These are phyloP conservation scores for Tricholoma sp. DNA, from an alignment of 768 basidiomycete species.

Conservation along the genomic window DNA sequence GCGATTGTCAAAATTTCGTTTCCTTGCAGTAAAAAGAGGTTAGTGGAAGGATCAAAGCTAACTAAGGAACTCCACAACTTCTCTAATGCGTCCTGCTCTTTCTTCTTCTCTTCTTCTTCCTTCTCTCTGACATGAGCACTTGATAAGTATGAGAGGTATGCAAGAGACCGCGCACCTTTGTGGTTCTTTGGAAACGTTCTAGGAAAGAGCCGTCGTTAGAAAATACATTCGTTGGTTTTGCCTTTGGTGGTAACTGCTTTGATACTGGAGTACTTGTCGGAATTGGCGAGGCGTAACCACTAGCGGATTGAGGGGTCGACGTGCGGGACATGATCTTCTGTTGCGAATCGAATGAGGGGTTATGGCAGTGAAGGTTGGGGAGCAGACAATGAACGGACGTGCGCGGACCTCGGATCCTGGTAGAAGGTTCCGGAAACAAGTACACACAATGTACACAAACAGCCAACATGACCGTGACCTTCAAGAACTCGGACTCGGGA, in stretches of 20 bases:
- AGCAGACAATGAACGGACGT: too few species aligned
- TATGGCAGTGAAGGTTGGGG: neutral
- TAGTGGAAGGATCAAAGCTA: conserved; percentile 2
- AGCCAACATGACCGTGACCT: too few species aligned
- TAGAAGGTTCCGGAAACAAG: too few species aligned
- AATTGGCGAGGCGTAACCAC: conserved; percentile 11
- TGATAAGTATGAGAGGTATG: neutral
- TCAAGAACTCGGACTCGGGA: too few species aligned
- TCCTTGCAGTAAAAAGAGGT: conserved; percentile 32
- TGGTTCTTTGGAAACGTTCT: conserved; percentile 54
- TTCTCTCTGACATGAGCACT: conserved; percentile 13
- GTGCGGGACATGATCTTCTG: conserved; percentile 9
- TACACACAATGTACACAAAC: too few species aligned
- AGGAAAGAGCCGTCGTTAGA: conserved; percentile 68
- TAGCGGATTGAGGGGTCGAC: conserved; percentile 10
- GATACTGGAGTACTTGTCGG: conserved; percentile 6
- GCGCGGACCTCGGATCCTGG: too few species aligned
- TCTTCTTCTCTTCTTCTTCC: conserved; percentile 58
- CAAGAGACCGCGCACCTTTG: conserved; percentile 35
- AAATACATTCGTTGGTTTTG: conserved; percentile 49
- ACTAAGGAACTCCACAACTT: conserved; percentile 31
- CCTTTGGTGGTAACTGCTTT: conserved; percentile 27
- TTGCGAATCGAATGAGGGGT: neutral
- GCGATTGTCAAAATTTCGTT: conserved; percentile 53
- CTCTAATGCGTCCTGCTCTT: conserved; percentile 43